These are phyloP conservation scores for Rhodotorula kratochvilovae DNA, from an alignment of 768 basidiomycete genomes.

Conservation along the genomic window DNA sequence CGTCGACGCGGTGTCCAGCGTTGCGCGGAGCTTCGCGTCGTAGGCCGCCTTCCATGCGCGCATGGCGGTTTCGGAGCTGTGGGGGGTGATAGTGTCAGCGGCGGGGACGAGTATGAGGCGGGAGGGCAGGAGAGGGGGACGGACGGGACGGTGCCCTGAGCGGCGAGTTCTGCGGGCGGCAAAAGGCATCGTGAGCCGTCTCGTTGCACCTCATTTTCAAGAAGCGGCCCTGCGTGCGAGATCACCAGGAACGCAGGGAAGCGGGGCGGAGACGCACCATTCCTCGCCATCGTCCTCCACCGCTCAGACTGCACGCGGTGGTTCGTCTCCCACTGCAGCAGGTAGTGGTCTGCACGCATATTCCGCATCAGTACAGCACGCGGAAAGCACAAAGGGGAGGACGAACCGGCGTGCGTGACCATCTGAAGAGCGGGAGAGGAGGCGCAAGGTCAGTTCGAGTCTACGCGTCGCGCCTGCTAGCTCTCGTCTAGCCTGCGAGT, in stretches of 20 bases:
- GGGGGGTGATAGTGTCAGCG: too few relatives aligned
- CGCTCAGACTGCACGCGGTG: slow-evolving; percentile 20
- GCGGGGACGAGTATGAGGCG: too few relatives aligned
- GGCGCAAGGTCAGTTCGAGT: not conserved
- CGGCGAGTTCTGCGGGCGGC: slow-evolving; percentile 3
- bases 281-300: slow-evolving; percentile 33
- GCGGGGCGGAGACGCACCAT: slow-evolving; percentile 3
- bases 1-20: not conserved
- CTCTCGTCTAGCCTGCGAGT: too few relatives aligned
- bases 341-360: slow-evolving; percentile 37
- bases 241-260: not conserved
- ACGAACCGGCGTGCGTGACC: slow-evolving; percentile 7
- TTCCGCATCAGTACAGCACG: not conserved
- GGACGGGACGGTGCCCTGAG: slow-evolving; percentile 5
- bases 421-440: not conserved
- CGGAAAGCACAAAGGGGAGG: not conserved
- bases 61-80: slow-evolving; percentile 11
- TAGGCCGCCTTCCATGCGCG: not conserved
- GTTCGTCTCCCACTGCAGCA: slow-evolving; percentile 23
- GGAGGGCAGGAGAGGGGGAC: too few relatives aligned
- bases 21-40: slow-evolving; percentile 9
- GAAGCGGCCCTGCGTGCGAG: not conserved
- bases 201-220: too few relatives aligned
- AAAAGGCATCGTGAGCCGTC: not conserved
- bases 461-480: too few relatives aligned